These are phyloP conservation scores for Neonectria faginata DNA, from an alignment of 2,329 filamentous ascomycete genomes.

Conservation along the genomic window DNA sequence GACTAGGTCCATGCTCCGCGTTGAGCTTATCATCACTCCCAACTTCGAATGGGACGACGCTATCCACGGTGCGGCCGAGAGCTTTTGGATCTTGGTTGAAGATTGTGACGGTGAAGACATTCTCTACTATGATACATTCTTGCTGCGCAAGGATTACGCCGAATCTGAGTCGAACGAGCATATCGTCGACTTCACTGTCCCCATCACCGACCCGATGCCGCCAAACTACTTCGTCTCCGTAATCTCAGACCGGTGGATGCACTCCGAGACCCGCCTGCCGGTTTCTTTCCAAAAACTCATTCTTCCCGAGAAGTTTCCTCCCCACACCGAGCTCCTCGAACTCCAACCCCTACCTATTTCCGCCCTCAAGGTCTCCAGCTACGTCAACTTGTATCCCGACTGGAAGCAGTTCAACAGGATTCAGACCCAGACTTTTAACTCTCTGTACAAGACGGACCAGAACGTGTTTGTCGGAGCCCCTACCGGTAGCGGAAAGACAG, in stretches of 20 bases:
- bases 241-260: slow-evolving; percentile 97
- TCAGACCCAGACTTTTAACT: slow-evolving; percentile 97
- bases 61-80: slow-evolving; percentile 88
- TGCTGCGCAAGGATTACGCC: slow-evolving; percentile 91
- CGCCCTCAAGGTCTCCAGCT: slow-evolving; percentile 88
- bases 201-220: slow-evolving; percentile 97
- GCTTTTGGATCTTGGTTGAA: slow-evolving; percentile 97
- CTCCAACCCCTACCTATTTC: slow-evolving; percentile 91
- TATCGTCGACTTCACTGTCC: slow-evolving; percentile 93
- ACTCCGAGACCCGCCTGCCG: slow-evolving; percentile 91
- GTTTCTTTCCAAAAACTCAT: slow-evolving; percentile 96
- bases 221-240: slow-evolving; percentile 99
- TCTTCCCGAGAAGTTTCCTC: slow-evolving; percentile 93
- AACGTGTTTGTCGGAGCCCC: slow-evolving; percentile 95
- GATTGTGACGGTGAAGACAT: slow-evolving; percentile 98
- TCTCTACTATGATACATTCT: slow-evolving; percentile 92
- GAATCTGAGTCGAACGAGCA: slow-evolving; percentile 90
- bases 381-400: slow-evolving; percentile 81
- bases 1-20: slow-evolving; percentile 90
- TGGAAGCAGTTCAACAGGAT: slow-evolving; percentile 96
- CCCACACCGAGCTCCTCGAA: slow-evolving; percentile 91
- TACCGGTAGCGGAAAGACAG: slow-evolving; percentile 94
- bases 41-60: slow-evolving; percentile 96
- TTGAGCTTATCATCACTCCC: slow-evolving; percentile 91
- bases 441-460: slow-evolving; percentile 88